These are phyloP conservation scores for Tylopilus vinaceipallidus DNA, from an alignment of 768 basidiomycete species.

Conservation along the genomic window DNA sequence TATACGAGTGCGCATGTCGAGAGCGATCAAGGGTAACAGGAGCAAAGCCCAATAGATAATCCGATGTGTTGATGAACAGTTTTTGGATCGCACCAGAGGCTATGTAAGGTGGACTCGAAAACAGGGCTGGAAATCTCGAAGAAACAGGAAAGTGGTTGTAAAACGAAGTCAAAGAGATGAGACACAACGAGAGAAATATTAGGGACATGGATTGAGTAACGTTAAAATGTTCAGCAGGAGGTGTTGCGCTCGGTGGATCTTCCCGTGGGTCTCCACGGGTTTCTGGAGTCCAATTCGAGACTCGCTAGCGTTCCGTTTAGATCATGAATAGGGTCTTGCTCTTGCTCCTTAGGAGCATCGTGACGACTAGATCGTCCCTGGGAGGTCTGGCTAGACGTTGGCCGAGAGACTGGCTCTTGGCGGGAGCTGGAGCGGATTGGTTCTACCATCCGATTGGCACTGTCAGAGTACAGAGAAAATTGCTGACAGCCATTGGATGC, in stretches of 20 bases:
- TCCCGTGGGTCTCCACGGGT: constrained; percentile 32
- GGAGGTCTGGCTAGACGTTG: constrained; percentile 46
- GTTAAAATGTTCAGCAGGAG: constrained; percentile 17
- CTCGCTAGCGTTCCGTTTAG: constrained; percentile 76
- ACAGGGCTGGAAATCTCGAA: constrained; percentile 15
- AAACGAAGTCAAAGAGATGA: constrained; percentile 23
- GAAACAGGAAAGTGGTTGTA: constrained; percentile 13
- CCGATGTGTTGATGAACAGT: constrained; percentile 27
- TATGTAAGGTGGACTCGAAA: constrained; percentile 18
- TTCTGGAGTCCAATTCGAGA: constrained; percentile 56
- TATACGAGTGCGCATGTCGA: constrained; percentile 36
- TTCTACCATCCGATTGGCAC: constrained; percentile 37
- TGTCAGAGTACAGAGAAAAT: constrained; percentile 44
- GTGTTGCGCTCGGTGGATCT: constrained; percentile 20
- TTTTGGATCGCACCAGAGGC: constrained; percentile 23
- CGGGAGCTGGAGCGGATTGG: constrained; percentile 42
- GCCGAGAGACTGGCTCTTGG: constrained; percentile 52
- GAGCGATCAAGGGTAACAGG: constrained; percentile 37
- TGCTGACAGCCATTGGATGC: constrained; percentile 47
- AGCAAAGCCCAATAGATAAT: constrained; percentile 34
- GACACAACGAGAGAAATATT: constrained; percentile 12
- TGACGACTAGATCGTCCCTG: constrained; percentile 23
- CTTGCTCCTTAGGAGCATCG: constrained; percentile 39
- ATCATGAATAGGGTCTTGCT: constrained; percentile 60
- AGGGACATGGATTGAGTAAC: constrained; percentile 5